Evolutionary conservation across 768 basidiomycete genomes (phyloP), one percentile per base, ranked within the genome.

Genomic region (Lyophyllum semitale): DNA sequence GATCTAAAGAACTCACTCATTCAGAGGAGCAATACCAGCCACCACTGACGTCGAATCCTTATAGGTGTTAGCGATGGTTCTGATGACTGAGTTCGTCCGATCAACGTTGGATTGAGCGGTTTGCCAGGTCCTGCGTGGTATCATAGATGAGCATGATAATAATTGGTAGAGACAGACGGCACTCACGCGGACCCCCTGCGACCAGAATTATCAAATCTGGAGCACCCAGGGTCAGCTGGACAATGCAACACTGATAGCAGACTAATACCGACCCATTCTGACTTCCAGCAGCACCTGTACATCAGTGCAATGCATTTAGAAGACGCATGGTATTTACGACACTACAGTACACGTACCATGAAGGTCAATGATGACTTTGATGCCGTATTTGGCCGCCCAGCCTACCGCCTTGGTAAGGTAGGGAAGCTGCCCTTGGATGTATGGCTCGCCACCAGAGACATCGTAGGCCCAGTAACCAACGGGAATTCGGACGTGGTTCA

Each of bases 401-500:
- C 66, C 66, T 42, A 89, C 78, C 8, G 89, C 90, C 37, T 84
- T 79, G 57, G 75, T 59, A 20, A 93, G 73, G 70, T 88, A 92
- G 18, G 84, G 78, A 30, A 89, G 73, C 67, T 92, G 91, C 12
- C 91, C 91, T 69, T 84, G 81, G 54, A 91, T 83, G 67, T 80
- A 93, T 7, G 92, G 93, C 63, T 93, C 88, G 4, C 90, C 90
- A 12, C 77, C 76, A 20, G 81, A 79, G 32, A 93, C 84, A 54
- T 95, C 91, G 63, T 87, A 93, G 1, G 89, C 92, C 91, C 91
- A 95, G 69, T 91, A 96, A 12, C 93, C 94, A 41, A 95, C 90
- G 13, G 92, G 91, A 33, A 93, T 64, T 43, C 91, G 84, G 53
- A 93, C 87, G 68, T 92, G 90, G 65, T 92, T 93, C 50, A 93